Conservation (phyloP, 768 basidiomycete genomes). For the Kwoniella mangroviensis region DNA sequence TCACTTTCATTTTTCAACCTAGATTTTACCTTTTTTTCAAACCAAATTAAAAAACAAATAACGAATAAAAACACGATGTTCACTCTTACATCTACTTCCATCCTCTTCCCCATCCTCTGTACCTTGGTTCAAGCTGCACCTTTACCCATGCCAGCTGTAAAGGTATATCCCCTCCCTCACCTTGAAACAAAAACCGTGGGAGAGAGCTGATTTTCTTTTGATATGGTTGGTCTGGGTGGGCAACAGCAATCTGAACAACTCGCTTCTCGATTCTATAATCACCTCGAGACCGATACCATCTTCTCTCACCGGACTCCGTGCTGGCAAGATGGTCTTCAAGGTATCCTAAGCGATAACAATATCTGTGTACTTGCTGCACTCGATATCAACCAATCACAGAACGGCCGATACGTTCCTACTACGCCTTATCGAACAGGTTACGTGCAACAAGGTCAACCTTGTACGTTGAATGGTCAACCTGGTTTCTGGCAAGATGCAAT, state of each 20-base stretch:
- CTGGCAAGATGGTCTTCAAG: slow-evolving; percentile 33
- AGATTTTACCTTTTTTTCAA: neutral
- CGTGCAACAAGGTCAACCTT: slow-evolving; percentile 9
- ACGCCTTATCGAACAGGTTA: neutral
- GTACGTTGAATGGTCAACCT: slow-evolving; percentile 14
- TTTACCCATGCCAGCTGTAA: slow-evolving; percentile 34
- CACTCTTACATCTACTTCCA: slow-evolving; percentile 11
- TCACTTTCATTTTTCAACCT: neutral
- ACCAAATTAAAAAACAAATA: neutral
- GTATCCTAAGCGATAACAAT: slow-evolving; percentile 26
- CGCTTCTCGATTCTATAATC: slow-evolving; percentile 24
- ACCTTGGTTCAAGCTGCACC: slow-evolving; percentile 31
- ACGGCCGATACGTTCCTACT: slow-evolving; percentile 1
- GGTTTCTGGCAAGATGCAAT: slow-evolving; percentile 24
- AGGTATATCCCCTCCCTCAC: slow-evolving; percentile 15
- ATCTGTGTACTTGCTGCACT: slow-evolving; percentile 33
- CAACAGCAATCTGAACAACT: slow-evolving; percentile 23
- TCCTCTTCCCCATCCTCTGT: slow-evolving; percentile 38
- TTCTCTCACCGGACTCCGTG: slow-evolving; percentile 32
- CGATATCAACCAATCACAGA: slow-evolving; percentile 6
- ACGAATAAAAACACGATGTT: slow-evolving; percentile 32
- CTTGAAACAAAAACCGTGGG: too few relatives aligned
- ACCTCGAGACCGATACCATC: slow-evolving; percentile 20
- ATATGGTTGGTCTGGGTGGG: neutral
- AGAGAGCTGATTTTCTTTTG: neutral